Base-by-base conservation (phyloP, 805 yeast species). In the Candida insectalens region DNA sequence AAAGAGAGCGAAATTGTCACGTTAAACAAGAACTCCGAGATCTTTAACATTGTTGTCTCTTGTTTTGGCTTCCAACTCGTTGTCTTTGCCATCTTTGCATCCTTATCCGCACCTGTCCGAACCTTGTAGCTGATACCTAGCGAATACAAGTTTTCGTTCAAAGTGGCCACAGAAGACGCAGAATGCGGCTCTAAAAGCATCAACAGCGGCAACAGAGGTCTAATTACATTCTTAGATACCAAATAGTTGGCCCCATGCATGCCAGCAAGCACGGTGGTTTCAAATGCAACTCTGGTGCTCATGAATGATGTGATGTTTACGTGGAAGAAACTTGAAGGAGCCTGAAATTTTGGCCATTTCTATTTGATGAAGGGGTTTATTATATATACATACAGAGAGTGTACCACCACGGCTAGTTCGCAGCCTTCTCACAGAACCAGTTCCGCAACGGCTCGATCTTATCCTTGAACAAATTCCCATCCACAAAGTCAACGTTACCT, bases 371-470 rank as follows among this genome's bases (percentile, higher is more conserved):
- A n/a, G n/a, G n/a, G n/a, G n/a, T n/a, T n/a, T n/a, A n/a, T n/a
- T n/a, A n/a, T n/a, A n/a, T n/a, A n/a, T n/a, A n/a, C n/a, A n/a
- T n/a, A n/a, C n/a, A n/a, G n/a, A n/a, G n/a, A n/a, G n/a, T n/a
- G n/a, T n/a, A n/a, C n/a, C n/a, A n/a, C n/a, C n/a, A n/a, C n/a
- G n/a, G n/a, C 23, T 21, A 21, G 23, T 82, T 82, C 19, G 77
- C 81, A 10, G 78, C 79, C 44, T 71, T 67, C 51, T 79, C 88
- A 42, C 75, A 79, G 22, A 88, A 63, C 95, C 95, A 88, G 42
- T 76, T 67, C 42, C 69, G 72, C 85, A 95, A 82, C 14, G 59
- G 59, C 4, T 60, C 68, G 25, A 70, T 57, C 21, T 77, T 69
- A 12, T 41, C 42, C 43, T 74, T 73, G 49, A 64, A 57, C 3